A percentile compares a stretch with the other conserved stretches of the same genome.
Conservation (phyloP, 257 asterid genomes). For the Leptodermis oblonga region DNA sequence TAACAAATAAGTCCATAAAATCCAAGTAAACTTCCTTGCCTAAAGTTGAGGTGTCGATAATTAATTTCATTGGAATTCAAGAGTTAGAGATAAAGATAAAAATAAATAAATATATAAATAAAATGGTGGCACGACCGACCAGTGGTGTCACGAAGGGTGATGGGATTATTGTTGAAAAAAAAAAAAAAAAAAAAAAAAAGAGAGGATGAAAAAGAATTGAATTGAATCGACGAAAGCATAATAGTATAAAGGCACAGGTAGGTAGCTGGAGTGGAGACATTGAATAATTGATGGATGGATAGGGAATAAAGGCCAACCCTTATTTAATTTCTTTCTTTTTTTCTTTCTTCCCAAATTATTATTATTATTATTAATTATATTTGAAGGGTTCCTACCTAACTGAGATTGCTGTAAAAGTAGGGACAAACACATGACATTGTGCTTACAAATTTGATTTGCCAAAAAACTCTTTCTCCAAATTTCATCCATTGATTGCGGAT, state of each 20-base stretch:
- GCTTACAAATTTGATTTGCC: neutral
- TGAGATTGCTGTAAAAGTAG: constrained; percentile 11
- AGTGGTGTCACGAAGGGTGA: neutral
- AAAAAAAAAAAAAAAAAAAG: neutral
- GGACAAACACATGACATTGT: constrained; percentile 15
- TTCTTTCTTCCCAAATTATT: neutral
- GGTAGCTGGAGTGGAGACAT: neutral
- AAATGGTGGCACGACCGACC: too few species aligned
- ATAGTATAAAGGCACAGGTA: constrained; percentile 10
- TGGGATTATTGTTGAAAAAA: neutral
- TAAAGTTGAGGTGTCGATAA: too few species aligned
- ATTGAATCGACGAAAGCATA: too few species aligned
- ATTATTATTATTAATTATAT: constrained; percentile 3
- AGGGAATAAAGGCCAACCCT: constrained; percentile 5
- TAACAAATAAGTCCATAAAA: too few species aligned
- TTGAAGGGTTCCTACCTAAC: constrained; percentile 14
- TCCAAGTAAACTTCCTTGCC: too few species aligned
- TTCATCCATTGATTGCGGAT: constrained; percentile 20
- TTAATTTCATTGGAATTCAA: too few species aligned
- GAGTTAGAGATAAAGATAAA: too few species aligned
- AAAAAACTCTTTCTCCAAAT: neutral
- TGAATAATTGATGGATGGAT: constrained; percentile 1
- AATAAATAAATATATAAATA: too few species aligned
- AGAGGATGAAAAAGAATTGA: neutral
- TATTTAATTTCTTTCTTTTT: neutral